These are phyloP conservation scores for Magnolia changhungtana DNA, from an alignment of 164 flowering plant genomes.

Conservation along the genomic window DNA sequence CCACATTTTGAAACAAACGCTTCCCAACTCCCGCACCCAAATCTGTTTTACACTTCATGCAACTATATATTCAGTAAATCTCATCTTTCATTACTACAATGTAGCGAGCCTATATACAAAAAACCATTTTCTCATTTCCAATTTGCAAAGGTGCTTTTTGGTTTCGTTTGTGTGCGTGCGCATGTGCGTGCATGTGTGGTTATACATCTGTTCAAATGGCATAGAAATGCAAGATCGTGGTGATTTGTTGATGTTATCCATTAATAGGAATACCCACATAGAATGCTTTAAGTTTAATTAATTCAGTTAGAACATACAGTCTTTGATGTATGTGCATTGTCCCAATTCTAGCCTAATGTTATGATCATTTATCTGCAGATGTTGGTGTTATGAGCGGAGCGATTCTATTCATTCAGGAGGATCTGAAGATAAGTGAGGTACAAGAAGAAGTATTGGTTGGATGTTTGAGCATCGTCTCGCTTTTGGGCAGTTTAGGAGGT, in stretches of 20 bases:
- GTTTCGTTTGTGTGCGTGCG: too few species aligned
- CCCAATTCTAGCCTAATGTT: background rate
- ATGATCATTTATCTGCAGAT: constrained; percentile 45
- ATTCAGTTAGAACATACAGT: background rate
- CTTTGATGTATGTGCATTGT: background rate
- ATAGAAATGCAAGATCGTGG: background rate
- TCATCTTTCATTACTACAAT: too few species aligned
- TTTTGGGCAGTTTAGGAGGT: constrained; percentile 84
- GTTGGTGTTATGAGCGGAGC: constrained; percentile 99
- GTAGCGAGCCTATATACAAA: too few species aligned
- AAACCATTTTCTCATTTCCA: too few species aligned
- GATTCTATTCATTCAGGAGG: constrained; percentile 78
- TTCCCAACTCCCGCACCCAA: too few species aligned
- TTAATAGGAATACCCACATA: background rate
- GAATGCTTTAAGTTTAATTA: background rate
- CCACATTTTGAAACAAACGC: too few species aligned
- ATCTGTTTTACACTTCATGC: too few species aligned
- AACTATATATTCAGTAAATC: too few species aligned
- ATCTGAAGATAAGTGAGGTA: constrained; percentile 74
- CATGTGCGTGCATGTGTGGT: background rate
- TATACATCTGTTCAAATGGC: background rate
- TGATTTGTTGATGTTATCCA: background rate
- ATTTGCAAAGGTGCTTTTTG: too few species aligned
- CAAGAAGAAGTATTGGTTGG: constrained; percentile 88
- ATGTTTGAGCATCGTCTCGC: constrained; percentile 67